Evolutionary conservation across 2,329 filamentous ascomycete species (phyloP).

Genomic region (Pseudocercospora musae): DNA sequence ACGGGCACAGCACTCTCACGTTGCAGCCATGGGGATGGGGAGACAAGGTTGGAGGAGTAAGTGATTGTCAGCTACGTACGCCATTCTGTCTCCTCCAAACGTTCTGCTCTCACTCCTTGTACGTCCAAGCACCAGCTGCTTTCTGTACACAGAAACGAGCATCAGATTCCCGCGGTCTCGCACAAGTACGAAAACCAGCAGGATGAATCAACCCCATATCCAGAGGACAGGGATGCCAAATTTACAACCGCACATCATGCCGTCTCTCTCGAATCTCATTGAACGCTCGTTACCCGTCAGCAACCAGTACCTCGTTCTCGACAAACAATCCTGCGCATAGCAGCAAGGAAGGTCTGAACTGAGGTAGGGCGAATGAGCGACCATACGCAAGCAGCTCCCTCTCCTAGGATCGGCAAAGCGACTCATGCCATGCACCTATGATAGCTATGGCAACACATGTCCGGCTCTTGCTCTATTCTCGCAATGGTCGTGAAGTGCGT

Average conservation of each 20-base stretch:
- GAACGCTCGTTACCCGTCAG: constrained; percentile 32
- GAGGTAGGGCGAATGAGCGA: constrained; percentile 32
- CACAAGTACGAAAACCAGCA: constrained; percentile 6
- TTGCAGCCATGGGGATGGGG: too few relatives aligned
- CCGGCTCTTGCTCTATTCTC: constrained; percentile 30
- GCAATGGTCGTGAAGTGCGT: constrained; percentile 18
- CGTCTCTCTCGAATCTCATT: constrained; percentile 27
- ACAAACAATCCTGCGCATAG: constrained; percentile 20
- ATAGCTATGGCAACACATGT: constrained; percentile 35
- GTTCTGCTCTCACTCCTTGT: not conserved
- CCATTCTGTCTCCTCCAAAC: constrained; percentile 18
- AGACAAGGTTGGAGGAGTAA: constrained; percentile 19
- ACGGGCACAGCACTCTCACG: not conserved
- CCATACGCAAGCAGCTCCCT: constrained; percentile 35
- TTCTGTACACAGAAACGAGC: constrained; percentile 2
- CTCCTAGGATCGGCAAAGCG: constrained; percentile 33
- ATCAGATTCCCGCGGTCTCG: constrained; percentile 21
- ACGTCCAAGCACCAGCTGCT: not conserved
- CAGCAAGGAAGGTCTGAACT: constrained; percentile 27
- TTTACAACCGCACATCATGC: constrained; percentile 33
- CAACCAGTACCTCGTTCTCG: constrained; percentile 15
- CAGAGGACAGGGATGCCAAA: constrained; percentile 34
- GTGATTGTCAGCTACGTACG: constrained; percentile 22
- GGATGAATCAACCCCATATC: constrained; percentile 34
- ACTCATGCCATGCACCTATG: constrained; percentile 33